Base-by-base conservation (phyloP, 441 rosid genomes). In the Erodium chrysanthum region DNA sequence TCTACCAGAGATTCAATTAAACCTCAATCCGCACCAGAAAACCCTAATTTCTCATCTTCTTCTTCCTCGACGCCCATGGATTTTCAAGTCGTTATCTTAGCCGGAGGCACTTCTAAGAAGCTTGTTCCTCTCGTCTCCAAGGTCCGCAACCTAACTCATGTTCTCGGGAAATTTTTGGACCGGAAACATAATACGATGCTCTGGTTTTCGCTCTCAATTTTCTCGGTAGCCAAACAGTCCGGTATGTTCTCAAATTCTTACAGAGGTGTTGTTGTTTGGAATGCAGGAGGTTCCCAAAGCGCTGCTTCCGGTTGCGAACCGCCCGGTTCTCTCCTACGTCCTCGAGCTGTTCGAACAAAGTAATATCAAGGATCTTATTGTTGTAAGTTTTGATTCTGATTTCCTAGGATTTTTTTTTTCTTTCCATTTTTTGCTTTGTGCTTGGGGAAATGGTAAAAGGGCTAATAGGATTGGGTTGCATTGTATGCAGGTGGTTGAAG, bases 271-370 rank as follows among this genome's bases (percentile, higher is more conserved):
- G 22, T 46, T 61, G 20, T 64, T 20, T 66, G 72, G 68, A 69
- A 35, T 68, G 79, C 83, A 93, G 98, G 97, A 93, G 74, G 86
- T 89, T 35, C 96, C 98, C 1, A 89, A 87, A 78, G 87, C 97
- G 52, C 72, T 93, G 70, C 96, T 92, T 52, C 96, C 94, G 7
- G 96, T 92, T 29, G 97, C 97, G 0, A 92, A 90, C 75, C 85
- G 92, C 12, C 98, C 96, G 7, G 86, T 93, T 68, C 77, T 93
- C 25, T 82, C 94, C 35, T 90, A 86, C 74, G 89, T 86, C 54
- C 60, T 93, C 79, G 96, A 89, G 81, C 96, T 81, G 48, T 75
- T 93, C 75, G 97, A 89, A 68, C 85, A 71, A 52, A 77, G 84
- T 73, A 87, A 93, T 72, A 90, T 93, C 66, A 90, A 93, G 81